Evolutionary conservation across 2,329 filamentous ascomycete species (phyloP).

Genomic region (Aspergillus spinulosporus): DNA sequence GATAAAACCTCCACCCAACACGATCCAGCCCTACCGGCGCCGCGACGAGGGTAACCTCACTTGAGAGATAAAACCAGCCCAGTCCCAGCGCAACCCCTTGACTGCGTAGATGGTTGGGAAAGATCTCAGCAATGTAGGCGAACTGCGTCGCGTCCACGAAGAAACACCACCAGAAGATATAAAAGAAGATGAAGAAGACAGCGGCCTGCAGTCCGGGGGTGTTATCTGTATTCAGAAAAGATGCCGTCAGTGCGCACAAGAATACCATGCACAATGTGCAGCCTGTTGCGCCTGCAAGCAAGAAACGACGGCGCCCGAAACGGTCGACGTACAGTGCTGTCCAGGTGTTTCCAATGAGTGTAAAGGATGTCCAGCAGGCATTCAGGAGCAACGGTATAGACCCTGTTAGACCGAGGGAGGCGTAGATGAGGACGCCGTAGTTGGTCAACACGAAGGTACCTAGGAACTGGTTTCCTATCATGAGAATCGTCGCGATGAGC

Average conservation of each 20-base stretch:
- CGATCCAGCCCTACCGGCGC: conserved; percentile 35
- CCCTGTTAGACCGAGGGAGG: conserved; percentile 39
- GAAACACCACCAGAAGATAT: conserved; percentile 43
- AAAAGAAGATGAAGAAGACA: conserved; percentile 46
- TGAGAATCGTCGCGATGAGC: conserved; percentile 43
- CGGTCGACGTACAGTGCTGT: conserved; percentile 44
- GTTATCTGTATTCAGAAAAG: conserved; percentile 38
- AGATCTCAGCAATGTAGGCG: conserved; percentile 45
- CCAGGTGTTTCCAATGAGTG: conserved; percentile 43
- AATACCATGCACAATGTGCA: conserved; percentile 35
- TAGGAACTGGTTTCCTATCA: conserved; percentile 43
- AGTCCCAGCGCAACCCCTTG: conserved; percentile 42
- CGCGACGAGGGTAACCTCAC: conserved; percentile 37
- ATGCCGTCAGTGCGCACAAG: conserved; percentile 37
- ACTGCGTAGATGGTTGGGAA: conserved; percentile 42
- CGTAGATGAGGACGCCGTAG: conserved; percentile 46
- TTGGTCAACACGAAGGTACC: conserved; percentile 38
- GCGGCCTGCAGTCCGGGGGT: conserved; percentile 37
- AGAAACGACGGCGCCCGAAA: conserved; percentile 38
- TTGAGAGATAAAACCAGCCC: conserved; percentile 37
- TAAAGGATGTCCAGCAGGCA: conserved; percentile 41
- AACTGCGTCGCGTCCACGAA: conserved; percentile 49
- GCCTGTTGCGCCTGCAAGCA: conserved; percentile 40
- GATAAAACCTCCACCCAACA: conserved; percentile 42
- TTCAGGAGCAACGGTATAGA: conserved; percentile 42